Base-by-base conservation (phyloP, 345 rosid genomes). In the Gossypium bickii region DNA sequence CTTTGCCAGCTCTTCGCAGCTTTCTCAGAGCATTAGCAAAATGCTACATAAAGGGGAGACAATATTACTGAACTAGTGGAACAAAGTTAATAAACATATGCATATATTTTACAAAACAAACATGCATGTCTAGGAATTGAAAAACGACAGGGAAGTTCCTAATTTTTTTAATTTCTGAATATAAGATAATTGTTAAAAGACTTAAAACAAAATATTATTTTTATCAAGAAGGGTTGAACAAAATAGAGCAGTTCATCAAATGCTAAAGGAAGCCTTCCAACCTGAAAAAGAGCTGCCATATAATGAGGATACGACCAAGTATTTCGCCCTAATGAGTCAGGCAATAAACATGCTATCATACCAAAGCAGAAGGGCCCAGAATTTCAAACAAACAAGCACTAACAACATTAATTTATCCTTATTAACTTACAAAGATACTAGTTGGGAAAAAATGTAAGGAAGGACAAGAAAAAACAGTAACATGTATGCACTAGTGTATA, bases 1-100 rank as follows among this genome's bases (percentile, higher is more conserved):
- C 80, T 86, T 86, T 87, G 25, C 98, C 97, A 79, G 93, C 88
- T 89, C 98, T 87, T 67, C 98, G 93, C 80, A 92, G 81, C 83
- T 81, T 87, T 83, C 98, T 89, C 83, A 92, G 72, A 22, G 83
- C 84, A 75, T 75, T 69, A 65, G 92, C 93, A 84, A 94, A 94
- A 74, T 76, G 71, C 98, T 94, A 82, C 77, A 70, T 29, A 80
- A 73, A 38, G 60, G 25, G 29, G 45, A 44, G 63, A 64, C 74
- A 51, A 69, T 71, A 74, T 41, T 70, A 48, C 45, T 59, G 43
- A 80, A 62, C 62, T 45, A 81, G 47, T 60, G 49, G 61, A 38
- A 68, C 43, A 68, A 44, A 71, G 7, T 67, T 67, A 45, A 67
- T 67, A 41, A 44, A 81, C 8, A 44, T 12, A 49, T 7, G 20